These are phyloP conservation scores for Penicillium sp. DNA, from an alignment of 2,329 filamentous ascomycete species.

Conservation along the genomic window DNA sequence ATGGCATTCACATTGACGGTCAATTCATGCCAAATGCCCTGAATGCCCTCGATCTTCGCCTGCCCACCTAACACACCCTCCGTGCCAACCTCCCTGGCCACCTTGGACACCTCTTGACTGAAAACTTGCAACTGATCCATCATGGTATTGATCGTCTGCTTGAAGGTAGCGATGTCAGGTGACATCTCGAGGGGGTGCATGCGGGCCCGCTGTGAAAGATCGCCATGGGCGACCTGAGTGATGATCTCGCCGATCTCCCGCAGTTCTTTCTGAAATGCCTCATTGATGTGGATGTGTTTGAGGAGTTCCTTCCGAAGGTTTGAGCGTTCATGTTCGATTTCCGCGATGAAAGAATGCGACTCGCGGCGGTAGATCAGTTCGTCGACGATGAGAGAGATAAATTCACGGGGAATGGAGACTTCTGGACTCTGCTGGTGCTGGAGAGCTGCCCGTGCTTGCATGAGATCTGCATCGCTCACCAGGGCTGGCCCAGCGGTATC, in stretches of 20 bases:
- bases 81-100: conserved; percentile 76
- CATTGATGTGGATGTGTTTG: conserved; percentile 29
- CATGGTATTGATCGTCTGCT: conserved; percentile 84
- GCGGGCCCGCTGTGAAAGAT: conserved; percentile 24
- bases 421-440: conserved; percentile 25
- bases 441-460: conserved; percentile 26
- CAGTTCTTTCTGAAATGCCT: conserved; percentile 30
- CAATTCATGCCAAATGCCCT: conserved; percentile 81
- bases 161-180: conserved; percentile 41
- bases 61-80: conserved; percentile 77
- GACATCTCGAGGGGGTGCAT: conserved; percentile 28
- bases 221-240: conserved; percentile 28
- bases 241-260: conserved; percentile 31
- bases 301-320: conserved; percentile 25
- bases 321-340: conserved; percentile 24
- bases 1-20: conserved; percentile 82
- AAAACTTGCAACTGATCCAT: conserved; percentile 78
- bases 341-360: conserved; percentile 20
- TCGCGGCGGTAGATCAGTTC: conserved; percentile 27
- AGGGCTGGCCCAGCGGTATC: conserved; percentile 15
- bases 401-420: conserved; percentile 25
- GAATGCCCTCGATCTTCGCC: conserved; percentile 74
- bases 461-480: conserved; percentile 25
- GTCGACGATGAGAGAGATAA: conserved; percentile 26
- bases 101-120: conserved; percentile 75